Conservation (phyloP, 2,329 filamentous ascomycete species). For the Lasiodiplodia sp. region DNA sequence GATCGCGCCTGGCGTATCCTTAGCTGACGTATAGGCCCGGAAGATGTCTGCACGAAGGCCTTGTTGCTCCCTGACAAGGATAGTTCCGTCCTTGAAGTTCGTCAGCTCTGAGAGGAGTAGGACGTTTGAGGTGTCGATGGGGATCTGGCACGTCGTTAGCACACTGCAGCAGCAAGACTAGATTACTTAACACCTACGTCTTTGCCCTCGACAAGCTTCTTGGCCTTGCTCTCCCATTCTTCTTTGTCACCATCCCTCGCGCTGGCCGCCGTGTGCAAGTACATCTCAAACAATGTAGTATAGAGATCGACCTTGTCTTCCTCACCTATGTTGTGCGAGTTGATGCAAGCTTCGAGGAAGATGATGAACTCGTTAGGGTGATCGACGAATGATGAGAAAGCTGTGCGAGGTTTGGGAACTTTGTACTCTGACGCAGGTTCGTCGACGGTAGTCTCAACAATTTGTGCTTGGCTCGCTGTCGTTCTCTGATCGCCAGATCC, state of each 20-base stretch:
- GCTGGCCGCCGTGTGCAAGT: conserved; percentile 84
- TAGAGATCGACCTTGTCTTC: conserved; percentile 85
- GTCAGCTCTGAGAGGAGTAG: conserved; percentile 91
- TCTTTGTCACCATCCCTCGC: conserved; percentile 74
- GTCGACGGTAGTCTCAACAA: conserved; percentile 61
- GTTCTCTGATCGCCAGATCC: conserved; percentile 59
- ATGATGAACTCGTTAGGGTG: conserved; percentile 89
- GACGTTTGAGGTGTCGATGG: conserved; percentile 94
- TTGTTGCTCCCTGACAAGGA: conserved; percentile 91
- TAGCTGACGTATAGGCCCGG: conserved; percentile 90
- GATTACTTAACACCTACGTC: conserved; percentile 58
- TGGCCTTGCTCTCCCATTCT: conserved; percentile 90
- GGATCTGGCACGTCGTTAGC: conserved; percentile 53
- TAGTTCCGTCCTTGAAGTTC: conserved; percentile 87
- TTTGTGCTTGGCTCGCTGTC: conserved; percentile 61
- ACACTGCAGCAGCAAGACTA: neutral
- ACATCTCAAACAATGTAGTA: conserved; percentile 98
- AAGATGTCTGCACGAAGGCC: conserved; percentile 95
- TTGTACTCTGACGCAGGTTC: conserved; percentile 69
- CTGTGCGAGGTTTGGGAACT: conserved; percentile 81
- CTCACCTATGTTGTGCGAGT: conserved; percentile 72
- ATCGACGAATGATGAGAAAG: conserved; percentile 96
- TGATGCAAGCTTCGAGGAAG: conserved; percentile 88
- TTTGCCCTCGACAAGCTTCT: conserved; percentile 81
- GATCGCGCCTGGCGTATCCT: conserved; percentile 89